A percentile compares a stretch with the other conserved stretches of the same genome.
Evolutionary conservation across 176 grass and related monocot genomes (phyloP).

Genomic region (Oryza longistaminata): DNA sequence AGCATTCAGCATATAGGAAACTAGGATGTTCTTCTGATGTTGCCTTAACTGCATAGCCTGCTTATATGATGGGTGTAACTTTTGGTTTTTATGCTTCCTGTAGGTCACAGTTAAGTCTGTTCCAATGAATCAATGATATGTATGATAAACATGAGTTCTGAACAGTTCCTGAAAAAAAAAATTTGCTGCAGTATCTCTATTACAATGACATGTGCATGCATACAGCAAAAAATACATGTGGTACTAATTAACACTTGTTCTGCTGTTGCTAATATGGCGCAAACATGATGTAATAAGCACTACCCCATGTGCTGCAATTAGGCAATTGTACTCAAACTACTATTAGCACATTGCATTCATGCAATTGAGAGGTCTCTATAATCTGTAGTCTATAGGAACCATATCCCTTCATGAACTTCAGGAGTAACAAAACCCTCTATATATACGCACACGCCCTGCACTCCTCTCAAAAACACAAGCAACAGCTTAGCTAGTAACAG

Average conservation of each 20-base stretch:
- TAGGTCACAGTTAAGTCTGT: constrained; percentile 12
- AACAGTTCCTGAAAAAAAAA: constrained; percentile 4
- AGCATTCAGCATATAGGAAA: constrained; percentile 14
- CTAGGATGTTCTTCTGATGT: neutral
- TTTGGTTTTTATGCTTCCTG: constrained; percentile 16
- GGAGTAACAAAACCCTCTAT: constrained; percentile 7
- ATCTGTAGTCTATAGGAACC: neutral
- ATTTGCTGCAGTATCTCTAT: neutral
- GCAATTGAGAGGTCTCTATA: constrained; percentile 41
- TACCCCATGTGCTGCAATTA: constrained; percentile 15
- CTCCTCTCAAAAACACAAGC: constrained; percentile 19
- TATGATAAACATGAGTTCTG: neutral
- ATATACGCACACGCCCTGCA: constrained; percentile 25
- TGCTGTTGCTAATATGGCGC: neutral
- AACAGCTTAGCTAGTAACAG: neutral
- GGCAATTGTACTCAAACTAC: constrained; percentile 20
- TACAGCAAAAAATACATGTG: no score
- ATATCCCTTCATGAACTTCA: constrained; percentile 7
- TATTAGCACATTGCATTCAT: constrained; percentile 31
- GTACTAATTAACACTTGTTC: neutral
- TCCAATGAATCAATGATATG: neutral
- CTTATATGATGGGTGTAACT: neutral
- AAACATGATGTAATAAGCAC: constrained; percentile 37
- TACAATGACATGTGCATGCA: no score
- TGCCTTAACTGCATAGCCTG: neutral